Percentiles rank a stretch among this genome's conserved stretches.
phyloP scores from a whole-genome alignment of 768 basidiomycete species.

The Thelephora ganbajun region DNA sequence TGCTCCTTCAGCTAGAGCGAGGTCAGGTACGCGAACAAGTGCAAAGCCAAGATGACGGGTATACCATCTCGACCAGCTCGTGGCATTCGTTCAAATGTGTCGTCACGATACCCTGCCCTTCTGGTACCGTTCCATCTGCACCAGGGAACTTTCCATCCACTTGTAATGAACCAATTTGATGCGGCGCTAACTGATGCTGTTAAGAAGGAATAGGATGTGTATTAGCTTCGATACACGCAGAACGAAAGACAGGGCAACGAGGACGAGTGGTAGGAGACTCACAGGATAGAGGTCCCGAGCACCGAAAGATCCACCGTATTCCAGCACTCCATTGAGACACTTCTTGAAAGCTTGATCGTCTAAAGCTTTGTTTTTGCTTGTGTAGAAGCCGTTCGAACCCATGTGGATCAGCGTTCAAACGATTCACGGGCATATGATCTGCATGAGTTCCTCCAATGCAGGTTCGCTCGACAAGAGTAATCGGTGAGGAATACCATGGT shows the following conservation, averaged over 20 bases:
- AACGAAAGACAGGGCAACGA: neutral
- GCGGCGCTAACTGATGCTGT: constrained; percentile 85
- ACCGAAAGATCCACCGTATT: constrained; percentile 88
- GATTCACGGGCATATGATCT: constrained; percentile 44
- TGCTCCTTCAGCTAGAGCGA: no score
- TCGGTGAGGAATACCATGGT: constrained; percentile 91
- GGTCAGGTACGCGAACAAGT: constrained; percentile 7
- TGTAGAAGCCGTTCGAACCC: neutral
- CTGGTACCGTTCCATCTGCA: constrained; percentile 78
- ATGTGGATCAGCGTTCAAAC: neutral
- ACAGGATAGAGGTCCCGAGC: constrained; percentile 93
- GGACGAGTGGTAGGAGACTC: no score
- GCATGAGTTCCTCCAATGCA: constrained; percentile 96
- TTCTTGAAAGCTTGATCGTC: constrained; percentile 96
- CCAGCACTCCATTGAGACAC: constrained; percentile 88
- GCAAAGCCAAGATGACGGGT: neutral
- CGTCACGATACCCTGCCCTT: constrained; percentile 93
- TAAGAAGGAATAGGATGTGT: neutral
- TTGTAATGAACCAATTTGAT: constrained; percentile 89
- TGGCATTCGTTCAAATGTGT: constrained; percentile 95
- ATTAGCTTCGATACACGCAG: neutral
- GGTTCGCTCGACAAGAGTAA: constrained; percentile 92
- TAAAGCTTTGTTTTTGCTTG: no score
- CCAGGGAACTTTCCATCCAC: constrained; percentile 91
- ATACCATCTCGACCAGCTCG: constrained; percentile 87